Conservation (phyloP, 2,329 filamentous ascomycete species). For the Colletotrichum kahawae region DNA sequence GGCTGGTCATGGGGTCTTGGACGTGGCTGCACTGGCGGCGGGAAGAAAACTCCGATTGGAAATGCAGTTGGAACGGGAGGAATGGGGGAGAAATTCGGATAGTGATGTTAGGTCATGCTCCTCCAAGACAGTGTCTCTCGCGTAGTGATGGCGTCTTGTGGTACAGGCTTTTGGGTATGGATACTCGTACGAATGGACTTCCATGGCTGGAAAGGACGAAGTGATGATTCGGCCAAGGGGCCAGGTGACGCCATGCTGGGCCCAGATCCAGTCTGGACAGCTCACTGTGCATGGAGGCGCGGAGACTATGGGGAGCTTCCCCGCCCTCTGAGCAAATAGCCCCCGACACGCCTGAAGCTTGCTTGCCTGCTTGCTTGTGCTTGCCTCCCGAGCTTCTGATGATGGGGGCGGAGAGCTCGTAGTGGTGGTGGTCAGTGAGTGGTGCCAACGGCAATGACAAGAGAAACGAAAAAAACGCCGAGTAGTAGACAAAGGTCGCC, state of each 20-base stretch:
- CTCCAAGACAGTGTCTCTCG: neutral
- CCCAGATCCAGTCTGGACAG: neutral
- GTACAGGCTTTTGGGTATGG: neutral
- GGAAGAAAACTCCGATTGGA: conserved; percentile 2
- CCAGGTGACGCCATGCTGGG: conserved; percentile 14
- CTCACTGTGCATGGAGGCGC: conserved; percentile 2
- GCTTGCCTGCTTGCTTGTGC: neutral
- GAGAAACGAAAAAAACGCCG: neutral
- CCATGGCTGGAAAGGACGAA: neutral
- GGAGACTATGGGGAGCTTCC: neutral
- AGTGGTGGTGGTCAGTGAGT: neutral
- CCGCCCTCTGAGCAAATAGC: neutral
- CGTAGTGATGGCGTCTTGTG: neutral
- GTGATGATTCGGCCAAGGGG: conserved; percentile 12
- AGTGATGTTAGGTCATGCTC: neutral
- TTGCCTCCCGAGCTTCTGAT: neutral
- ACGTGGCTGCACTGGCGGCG: conserved; percentile 1
- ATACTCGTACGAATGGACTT: neutral
- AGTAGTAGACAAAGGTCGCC: neutral
- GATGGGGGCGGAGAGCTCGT: neutral
- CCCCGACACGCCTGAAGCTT: neutral
- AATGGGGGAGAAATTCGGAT: neutral
- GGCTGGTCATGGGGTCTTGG: neutral
- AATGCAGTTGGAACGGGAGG: neutral
- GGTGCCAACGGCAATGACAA: neutral